Evolutionary conservation across 345 rosid species (phyloP), one percentile per base, ranked within the genome.

Genomic region (Lepidium sativum): DNA sequence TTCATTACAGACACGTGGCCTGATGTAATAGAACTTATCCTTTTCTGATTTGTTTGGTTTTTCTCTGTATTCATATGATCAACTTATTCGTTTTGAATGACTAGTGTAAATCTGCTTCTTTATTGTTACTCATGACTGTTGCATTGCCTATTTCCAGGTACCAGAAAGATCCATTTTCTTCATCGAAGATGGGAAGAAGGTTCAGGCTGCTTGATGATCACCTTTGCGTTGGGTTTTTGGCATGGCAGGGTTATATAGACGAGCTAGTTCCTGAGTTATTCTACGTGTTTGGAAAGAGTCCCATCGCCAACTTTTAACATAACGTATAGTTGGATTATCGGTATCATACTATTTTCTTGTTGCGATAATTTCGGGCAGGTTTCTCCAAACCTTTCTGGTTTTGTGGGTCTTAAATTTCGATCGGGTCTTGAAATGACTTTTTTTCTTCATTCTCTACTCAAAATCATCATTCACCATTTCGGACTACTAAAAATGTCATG

Each of bases 181-280:
- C 72, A 85, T 92, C 3, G 97, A 92, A 79, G 97, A 92, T 65
- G 97, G 98, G 38, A 89, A 82, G 78, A 89, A 87, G 79, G 89
- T 92, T 45, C 84, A 87, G 23, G 95, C 87, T 23, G 85, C 79
- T 74, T 92, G 81, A 92, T 68, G 62, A 41, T 59, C 39, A 37
- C 59, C 53, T 21, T 52, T 42, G 60, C 3, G 29, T 32, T 29
- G 20, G 1, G 27, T 61, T 65, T 70, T 70, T 40, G 68, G 63
- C 58, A 17, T 47, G 68, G 55, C 44, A 21, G 67, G 69, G 13
- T 60, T 65, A 54, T 40, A 69, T 37, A 60, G 59, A 67, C 34
- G 12, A 74, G 61, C 70, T 74, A 48, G 54, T 62, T 69, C 18
- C 32, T 8, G 21, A 52, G 4, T 60, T 39, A 33, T 72, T 54